A percentile compares a stretch with the other conserved stretches of the same genome.
These are phyloP conservation scores for Sarocladiaceae sp. DNA, from an alignment of 2,329 filamentous ascomycete genomes.

Conservation along the genomic window DNA sequence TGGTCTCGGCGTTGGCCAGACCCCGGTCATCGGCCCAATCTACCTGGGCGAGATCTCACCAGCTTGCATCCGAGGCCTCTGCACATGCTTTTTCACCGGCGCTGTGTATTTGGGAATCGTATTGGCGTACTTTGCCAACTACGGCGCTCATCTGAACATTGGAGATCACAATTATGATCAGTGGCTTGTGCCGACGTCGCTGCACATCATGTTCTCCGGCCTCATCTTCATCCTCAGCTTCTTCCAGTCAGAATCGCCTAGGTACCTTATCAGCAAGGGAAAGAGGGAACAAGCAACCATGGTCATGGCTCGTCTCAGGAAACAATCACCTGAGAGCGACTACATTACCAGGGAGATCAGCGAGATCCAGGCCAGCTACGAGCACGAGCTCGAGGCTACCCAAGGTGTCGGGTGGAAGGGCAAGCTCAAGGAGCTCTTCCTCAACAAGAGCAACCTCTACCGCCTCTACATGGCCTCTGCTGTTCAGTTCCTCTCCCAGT, in stretches of 20 bases:
- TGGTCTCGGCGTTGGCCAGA: slow-evolving; percentile 60
- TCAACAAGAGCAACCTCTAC: slow-evolving; percentile 17
- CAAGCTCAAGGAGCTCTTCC: slow-evolving; percentile 15
- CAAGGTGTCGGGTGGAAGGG: slow-evolving; percentile 12
- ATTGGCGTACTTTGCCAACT: slow-evolving; percentile 71
- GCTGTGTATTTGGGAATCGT: slow-evolving; percentile 71
- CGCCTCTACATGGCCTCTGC: slow-evolving; percentile 19
- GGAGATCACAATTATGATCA: slow-evolving; percentile 34
- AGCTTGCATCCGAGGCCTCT: slow-evolving; percentile 63
- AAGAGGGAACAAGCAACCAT: slow-evolving; percentile 51
- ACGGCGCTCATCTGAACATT: slow-evolving; percentile 48
- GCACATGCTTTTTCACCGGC: slow-evolving; percentile 51
- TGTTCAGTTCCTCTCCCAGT: slow-evolving; percentile 16
- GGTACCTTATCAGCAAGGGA: slow-evolving; percentile 62
- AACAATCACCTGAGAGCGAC: slow-evolving; percentile 51
- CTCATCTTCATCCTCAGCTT: slow-evolving; percentile 66
- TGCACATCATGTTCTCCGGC: slow-evolving; percentile 72
- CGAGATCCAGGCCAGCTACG: slow-evolving; percentile 18
- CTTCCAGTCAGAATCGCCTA: slow-evolving; percentile 63
- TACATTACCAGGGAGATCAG: slow-evolving; percentile 43
- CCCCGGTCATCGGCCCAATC: slow-evolving; percentile 61
- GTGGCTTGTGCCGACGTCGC: slow-evolving; percentile 63
- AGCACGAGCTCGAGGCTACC: slow-evolving; percentile 15
- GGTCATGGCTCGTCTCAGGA: slow-evolving; percentile 51
- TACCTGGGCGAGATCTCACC: slow-evolving; percentile 70